These are phyloP conservation scores for Platanthera zijinensis DNA, from an alignment of 106 monocot species.

Conservation along the genomic window DNA sequence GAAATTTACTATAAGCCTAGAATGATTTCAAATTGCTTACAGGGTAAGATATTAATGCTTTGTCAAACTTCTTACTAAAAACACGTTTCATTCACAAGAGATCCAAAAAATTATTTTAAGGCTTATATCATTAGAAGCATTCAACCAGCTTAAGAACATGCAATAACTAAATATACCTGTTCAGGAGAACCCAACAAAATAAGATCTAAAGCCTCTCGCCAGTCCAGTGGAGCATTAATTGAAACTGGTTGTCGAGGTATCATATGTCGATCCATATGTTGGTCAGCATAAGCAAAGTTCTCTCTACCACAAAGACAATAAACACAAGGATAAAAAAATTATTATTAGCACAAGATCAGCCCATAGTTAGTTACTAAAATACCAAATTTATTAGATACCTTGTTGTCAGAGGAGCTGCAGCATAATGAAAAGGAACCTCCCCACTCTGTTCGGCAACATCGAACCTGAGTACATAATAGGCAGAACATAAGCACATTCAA, in stretches of 20 bases:
- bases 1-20: not conserved
- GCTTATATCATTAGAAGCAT: not conserved
- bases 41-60: not conserved
- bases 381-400: slow-evolving; percentile 26
- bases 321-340: not conserved
- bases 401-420: slow-evolving; percentile 24
- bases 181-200: slow-evolving; percentile 80
- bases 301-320: slow-evolving; percentile 27
- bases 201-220: slow-evolving; percentile 91
- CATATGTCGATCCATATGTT: slow-evolving; percentile 53
- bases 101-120: not conserved
- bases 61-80: not conserved
- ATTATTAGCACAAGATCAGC: not conserved
- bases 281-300: slow-evolving; percentile 33
- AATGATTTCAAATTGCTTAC: not conserved
- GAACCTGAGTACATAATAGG: slow-evolving; percentile 29
- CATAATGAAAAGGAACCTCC: slow-evolving; percentile 53
- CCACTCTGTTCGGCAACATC: slow-evolving; percentile 96
- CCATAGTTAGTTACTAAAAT: not conserved
- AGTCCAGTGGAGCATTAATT: slow-evolving; percentile 61
- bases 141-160: not conserved
- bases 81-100: not conserved
- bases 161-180: slow-evolving; percentile 34
- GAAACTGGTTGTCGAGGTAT: slow-evolving; percentile 35
- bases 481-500: not conserved